Base-by-base conservation (phyloP, 2,329 filamentous ascomycete species). In the Xylariales sp. region DNA sequence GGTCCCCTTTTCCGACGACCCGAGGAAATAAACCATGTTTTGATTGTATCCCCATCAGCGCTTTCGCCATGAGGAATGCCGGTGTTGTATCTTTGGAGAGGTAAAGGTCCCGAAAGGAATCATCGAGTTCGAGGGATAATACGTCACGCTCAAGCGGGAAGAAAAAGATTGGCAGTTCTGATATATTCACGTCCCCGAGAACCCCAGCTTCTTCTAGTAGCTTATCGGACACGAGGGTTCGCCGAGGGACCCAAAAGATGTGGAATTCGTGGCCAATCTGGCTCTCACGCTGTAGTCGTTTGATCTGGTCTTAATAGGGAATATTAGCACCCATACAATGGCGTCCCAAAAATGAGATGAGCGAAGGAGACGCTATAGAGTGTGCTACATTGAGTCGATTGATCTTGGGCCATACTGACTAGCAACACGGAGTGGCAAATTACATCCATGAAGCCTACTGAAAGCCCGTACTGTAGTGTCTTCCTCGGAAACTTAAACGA, bases 261-360 rank as follows among this genome's bases (percentile, higher is more conserved):
- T 94, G 95, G 78, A 98, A 97, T 75, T 99, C 95, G 86, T 99
- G 96, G 73, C 94, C 93, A 54, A 91, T 93, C 76, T 93, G 91
- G 78, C 92, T 94, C 80, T 96, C 93, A 76, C 91, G 91, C 75
- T 95, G 93, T 66, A 98, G 85, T 68, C 93, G 90, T 79, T 94
- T 95, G 75, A 98, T 94, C 83, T 98, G 94, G 74, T 93, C 95
- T 97, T 77, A 59, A 59, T 75, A 52, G 70, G 62, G 14, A n/a
- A 64, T 86, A 86, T 91, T 81, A 91, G 88, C 84, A 83, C 30
- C 79, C 78, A 79, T 76, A 83, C 88, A 82, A 86, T 82, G 85
- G 85, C 83, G 83, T 80, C 78, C 76, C 77, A 75, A 77, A 78
- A 74, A 78, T 75, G 64, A 61, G 59, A 43, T 62, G 43, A 67